phyloP scores from a whole-genome alignment of 2,329 filamentous ascomycete genomes.

The Laburnicola sp. region DNA sequence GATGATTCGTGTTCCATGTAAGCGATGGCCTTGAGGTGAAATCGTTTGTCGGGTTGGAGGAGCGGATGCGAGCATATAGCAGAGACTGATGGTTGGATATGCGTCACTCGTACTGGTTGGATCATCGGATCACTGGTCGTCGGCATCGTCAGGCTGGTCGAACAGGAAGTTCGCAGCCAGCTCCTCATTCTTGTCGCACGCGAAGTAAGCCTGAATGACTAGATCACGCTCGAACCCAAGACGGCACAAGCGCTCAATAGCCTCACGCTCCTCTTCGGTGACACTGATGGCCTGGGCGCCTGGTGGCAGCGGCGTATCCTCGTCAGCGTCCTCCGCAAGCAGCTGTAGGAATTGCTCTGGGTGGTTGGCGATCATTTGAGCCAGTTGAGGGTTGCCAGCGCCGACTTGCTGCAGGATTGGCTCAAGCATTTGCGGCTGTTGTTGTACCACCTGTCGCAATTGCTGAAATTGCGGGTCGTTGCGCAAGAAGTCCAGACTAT shows the following conservation, averaged over 20 bases:
- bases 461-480: slow-evolving; percentile 98
- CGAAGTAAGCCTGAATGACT: slow-evolving; percentile 97
- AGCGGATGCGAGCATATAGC: not conserved
- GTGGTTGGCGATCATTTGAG: slow-evolving; percentile 86
- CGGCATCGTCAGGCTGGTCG: slow-evolving; percentile 89
- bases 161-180: slow-evolving; percentile 97
- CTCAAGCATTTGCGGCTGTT: slow-evolving; percentile 97
- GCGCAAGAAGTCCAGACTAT: slow-evolving; percentile 89
- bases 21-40: slow-evolving; percentile 10
- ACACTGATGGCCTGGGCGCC: slow-evolving; percentile 88
- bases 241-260: slow-evolving; percentile 91
- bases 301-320: slow-evolving; percentile 81
- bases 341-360: slow-evolving; percentile 91
- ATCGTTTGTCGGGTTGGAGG: not conserved
- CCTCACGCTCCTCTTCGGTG: slow-evolving; percentile 93
- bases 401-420: slow-evolving; percentile 96
- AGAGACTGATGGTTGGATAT: not conserved
- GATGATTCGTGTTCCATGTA: not conserved
- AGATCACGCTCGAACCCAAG: slow-evolving; percentile 91
- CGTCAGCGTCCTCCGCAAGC: slow-evolving; percentile 82
- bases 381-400: slow-evolving; percentile 90
- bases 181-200: slow-evolving; percentile 99
- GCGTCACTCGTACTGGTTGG: not conserved
- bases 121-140: slow-evolving; percentile 46
- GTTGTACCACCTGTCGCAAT: slow-evolving; percentile 93